phyloP scores from a whole-genome alignment of 1,284 basidiomycete genomes.

The Takashimella tepidaria region DNA sequence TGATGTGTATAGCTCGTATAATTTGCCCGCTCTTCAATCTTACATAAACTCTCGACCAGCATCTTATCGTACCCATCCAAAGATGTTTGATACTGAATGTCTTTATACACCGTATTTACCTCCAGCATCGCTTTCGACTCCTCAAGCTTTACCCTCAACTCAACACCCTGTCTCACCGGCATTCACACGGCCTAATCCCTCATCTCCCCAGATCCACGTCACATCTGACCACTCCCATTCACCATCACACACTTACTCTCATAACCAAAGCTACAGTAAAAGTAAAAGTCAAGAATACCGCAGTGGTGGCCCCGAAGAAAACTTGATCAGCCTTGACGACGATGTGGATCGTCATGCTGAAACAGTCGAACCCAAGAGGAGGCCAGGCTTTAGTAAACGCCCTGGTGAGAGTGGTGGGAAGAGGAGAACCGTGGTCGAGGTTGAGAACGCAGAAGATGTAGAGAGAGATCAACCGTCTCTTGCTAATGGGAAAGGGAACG shows the following conservation, averaged over 20 bases:
- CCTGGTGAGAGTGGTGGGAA: background rate
- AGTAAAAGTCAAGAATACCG: background rate
- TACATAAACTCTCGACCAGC: conserved; percentile 76
- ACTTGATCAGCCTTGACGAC: conserved; percentile 40
- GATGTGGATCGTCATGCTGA: conserved; percentile 11
- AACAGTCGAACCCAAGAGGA: background rate
- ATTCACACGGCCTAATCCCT: conserved; percentile 7
- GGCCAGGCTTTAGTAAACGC: background rate
- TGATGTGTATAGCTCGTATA: conserved; percentile 65
- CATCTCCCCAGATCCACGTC: background rate
- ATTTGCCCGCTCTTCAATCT: conserved; percentile 76
- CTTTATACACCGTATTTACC: conserved; percentile 47
- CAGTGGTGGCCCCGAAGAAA: conserved; percentile 42
- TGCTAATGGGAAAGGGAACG: conserved; percentile 53
- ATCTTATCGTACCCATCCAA: conserved; percentile 77
- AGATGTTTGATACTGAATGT: conserved; percentile 51
- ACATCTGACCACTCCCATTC: conserved; percentile 15
- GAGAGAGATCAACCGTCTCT: background rate
- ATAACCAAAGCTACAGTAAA: no score
- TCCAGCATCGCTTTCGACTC: conserved; percentile 25
- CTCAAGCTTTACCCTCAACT: background rate
- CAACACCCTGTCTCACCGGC: background rate
- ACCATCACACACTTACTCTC: no score
- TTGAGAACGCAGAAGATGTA: background rate
- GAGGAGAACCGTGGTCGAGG: background rate